Evolutionary conservation across 768 basidiomycete genomes (phyloP).

Genomic region (Pisolithus sp.): DNA sequence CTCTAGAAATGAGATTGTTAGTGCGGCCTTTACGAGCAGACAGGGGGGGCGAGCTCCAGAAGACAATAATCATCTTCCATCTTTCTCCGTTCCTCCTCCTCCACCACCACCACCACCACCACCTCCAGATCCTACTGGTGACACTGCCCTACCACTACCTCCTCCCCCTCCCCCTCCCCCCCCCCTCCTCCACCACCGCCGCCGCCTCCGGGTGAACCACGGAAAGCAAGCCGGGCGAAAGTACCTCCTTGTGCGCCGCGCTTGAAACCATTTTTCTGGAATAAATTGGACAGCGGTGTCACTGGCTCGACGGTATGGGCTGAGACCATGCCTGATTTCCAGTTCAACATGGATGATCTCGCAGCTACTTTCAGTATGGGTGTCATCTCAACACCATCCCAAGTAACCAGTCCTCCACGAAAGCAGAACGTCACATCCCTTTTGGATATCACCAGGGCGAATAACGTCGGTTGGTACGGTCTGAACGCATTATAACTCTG

Average conservation of each 20-base stretch:
- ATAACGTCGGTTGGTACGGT: conserved; percentile 62
- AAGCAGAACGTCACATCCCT: conserved; percentile 64
- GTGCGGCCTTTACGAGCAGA: conserved; percentile 1
- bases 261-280: conserved; percentile 89
- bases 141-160: too few species aligned
- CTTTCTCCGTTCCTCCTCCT: conserved; percentile 15
- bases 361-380: conserved; percentile 68
- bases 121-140: too few species aligned
- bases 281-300: conserved; percentile 51
- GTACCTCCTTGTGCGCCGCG: conserved; percentile 40
- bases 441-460: conserved; percentile 75
- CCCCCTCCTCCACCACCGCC: conserved; percentile 30
- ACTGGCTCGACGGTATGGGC: conserved; percentile 63
- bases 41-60: too few species aligned
- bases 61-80: too few species aligned
- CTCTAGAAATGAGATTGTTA: conserved; percentile 8
- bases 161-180: too few species aligned
- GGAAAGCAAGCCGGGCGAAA: conserved; percentile 28
- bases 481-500: neutral
- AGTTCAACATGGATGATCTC: conserved; percentile 63
- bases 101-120: conserved; percentile 34
- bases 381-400: conserved; percentile 37
- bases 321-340: conserved; percentile 37
- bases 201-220: conserved; percentile 17
- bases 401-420: conserved; percentile 34